Evolutionary conservation across 2,329 filamentous ascomycete genomes (phyloP), one percentile per base, ranked within the genome.

Genomic region (Phaeosphaeria sp.): DNA sequence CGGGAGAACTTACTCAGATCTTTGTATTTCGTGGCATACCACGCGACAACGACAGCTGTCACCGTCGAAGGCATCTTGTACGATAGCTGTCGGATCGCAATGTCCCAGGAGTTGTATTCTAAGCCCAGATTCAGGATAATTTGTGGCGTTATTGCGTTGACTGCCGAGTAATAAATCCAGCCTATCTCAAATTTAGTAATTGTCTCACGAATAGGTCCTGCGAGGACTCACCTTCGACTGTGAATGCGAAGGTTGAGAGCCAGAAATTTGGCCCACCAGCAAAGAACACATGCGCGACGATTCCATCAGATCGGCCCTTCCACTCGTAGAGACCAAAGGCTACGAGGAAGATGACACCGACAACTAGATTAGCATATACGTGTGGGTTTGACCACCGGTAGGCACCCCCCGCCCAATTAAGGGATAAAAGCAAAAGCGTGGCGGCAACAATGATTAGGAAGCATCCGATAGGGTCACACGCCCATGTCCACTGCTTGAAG

Each of bases 131-230:
- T 72, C 2, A 75, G 62, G 13, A 75, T 67, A 17, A 74, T 64
- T 43, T 75, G 72, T 0, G 72, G 72, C 0, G 67, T 73, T 1
- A 75, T 62, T 6, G 71, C 64, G 27, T 74, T 75, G 21, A 75
- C 71, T n/a, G 72, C 72, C 0, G 67, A 72, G 43, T 74, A 74
- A 58, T 85, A 86, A 54, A 86, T 84, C 84, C 84, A 87, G 15
- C 58, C 84, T 70, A 86, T 81, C n/a, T n/a, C n/a, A n/a, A n/a
- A n/a, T n/a, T 86, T 85, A 4, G 84, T 84, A 65, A 85, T 84
- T 13, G 82, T 79, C 2, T 15, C 6, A 53, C 22, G 44, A n/a
- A 41, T 46, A 18, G 7, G 10, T 41, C n/a, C 7, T 21, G 6
- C 21, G 3, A 22, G 39, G 55, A 58, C 36, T 46, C 85, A 57